Evolutionary conservation across 768 basidiomycete genomes (phyloP), one percentile per base, ranked within the genome.

Genomic region (Lepiota brunneoincarnata): DNA sequence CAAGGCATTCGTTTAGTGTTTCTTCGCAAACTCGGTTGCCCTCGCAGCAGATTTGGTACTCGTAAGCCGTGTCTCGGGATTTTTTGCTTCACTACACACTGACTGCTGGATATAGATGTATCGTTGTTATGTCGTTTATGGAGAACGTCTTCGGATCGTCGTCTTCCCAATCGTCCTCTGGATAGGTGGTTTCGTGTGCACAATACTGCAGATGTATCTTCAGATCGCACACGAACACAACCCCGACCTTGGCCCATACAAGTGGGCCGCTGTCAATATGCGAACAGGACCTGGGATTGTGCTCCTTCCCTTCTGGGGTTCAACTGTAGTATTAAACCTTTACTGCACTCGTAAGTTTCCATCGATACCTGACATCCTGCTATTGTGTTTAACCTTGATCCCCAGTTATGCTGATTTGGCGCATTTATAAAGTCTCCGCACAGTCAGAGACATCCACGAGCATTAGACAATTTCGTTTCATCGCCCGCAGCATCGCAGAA

Each of bases 251-350:
- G 50, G 50, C 11, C 50, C 50, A 2, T 51, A 51, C 14, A 34
- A 14, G 11, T 51, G 50, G 50, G 50, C 50, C 31, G 34, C 18
- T 9, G 50, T 51, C 3, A 51, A 51, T 18, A 51, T 51, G 50
- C 5, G 18, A 4, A 26, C 14, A 35, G 50, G 50, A 15, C 50
- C 50, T 1, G 50, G 50, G 4, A 36, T 51, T 35, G 50, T 51
- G 18, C 50, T 51, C 17, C 12, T 51, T 42, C 50, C 50, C 11
- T 51, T 51, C 28, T 51, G 50, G 50, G 50, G 50, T 34, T 34
- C 50, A 12, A 51, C 50, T 5, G 36, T 40, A 5, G 50, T 28
- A 3, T 31, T 51, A 14, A 51, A 51, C 10, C 20, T 51, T 12
- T 51, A 51, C 17, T 48, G 46, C 24, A 48, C 46, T 17, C 3